A percentile compares a stretch with the other conserved stretches of the same genome.
Conservation (phyloP, 2,329 filamentous ascomycete species). For the Aspergillus sclerotialis region DNA sequence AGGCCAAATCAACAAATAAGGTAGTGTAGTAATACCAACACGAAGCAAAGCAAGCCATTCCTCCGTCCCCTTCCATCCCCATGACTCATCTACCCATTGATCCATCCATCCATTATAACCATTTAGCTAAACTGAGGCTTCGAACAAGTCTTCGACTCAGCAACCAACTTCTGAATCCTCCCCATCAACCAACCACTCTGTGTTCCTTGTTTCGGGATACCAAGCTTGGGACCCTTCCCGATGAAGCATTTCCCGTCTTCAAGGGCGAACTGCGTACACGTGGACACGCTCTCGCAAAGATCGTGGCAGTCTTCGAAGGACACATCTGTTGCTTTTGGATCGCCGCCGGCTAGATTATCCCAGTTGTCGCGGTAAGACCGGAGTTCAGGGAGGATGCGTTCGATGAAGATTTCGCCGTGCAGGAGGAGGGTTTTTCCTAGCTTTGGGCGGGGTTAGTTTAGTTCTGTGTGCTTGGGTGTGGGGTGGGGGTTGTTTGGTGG, state of each 20-base stretch:
- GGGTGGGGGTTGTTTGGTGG: not conserved
- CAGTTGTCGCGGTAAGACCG: slow-evolving; percentile 21
- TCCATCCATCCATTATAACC: no score
- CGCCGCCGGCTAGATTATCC: slow-evolving; percentile 28
- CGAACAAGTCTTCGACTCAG: slow-evolving; percentile 19
- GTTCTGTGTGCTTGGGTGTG: slow-evolving; percentile 6
- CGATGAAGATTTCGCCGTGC: slow-evolving; percentile 31
- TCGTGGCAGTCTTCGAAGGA: slow-evolving; percentile 25
- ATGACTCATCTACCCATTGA: no score
- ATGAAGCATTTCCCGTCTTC: slow-evolving; percentile 24
- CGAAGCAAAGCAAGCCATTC: no score
- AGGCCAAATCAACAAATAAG: no score
- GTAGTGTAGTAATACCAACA: not conserved
- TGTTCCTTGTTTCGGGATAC: slow-evolving; percentile 13
- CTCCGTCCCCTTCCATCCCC: no score
- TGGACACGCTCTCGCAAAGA: slow-evolving; percentile 17
- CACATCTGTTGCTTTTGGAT: slow-evolving; percentile 20
- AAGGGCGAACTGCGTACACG: slow-evolving; percentile 27
- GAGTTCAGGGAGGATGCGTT: slow-evolving; percentile 28
- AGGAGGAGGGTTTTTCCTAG: slow-evolving; percentile 18
- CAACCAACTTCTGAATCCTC: slow-evolving; percentile 23
- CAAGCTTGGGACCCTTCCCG: slow-evolving; percentile 22
- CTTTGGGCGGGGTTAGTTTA: slow-evolving; percentile 11
- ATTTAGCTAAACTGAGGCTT: slow-evolving; percentile 20
- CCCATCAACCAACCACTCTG: slow-evolving; percentile 15